Evolutionary conservation across 441 rosid genomes (phyloP).

Genomic region (Isatis lusitanica): DNA sequence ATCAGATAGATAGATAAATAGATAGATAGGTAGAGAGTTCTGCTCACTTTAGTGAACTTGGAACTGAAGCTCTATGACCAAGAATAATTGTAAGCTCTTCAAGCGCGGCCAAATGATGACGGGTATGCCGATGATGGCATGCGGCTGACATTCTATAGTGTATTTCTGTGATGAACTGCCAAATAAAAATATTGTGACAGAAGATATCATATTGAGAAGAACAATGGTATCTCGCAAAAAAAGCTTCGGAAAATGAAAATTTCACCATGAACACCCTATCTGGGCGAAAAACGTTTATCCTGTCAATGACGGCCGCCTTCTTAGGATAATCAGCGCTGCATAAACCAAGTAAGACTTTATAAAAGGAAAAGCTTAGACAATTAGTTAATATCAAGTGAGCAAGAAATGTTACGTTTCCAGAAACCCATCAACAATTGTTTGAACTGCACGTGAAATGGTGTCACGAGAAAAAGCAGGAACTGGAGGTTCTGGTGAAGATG

Average conservation of each 20-base stretch:
- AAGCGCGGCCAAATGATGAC: conserved; percentile 77
- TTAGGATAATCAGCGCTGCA: conserved; percentile 58
- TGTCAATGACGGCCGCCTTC: conserved; percentile 65
- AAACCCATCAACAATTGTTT: conserved; percentile 93
- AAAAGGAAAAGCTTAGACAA: conserved; percentile 9
- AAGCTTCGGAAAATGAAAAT: conserved; percentile 24
- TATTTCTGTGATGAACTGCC: conserved; percentile 86
- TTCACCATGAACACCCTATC: conserved; percentile 97
- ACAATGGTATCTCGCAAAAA: conserved; percentile 22
- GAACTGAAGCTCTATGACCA: conserved; percentile 76
- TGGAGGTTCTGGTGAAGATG: conserved; percentile 64
- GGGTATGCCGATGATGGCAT: conserved; percentile 76
- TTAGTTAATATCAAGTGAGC: conserved; percentile 17
- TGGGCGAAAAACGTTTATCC: conserved; percentile 87
- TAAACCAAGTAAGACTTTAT: conserved; percentile 34
- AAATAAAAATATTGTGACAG: conserved; percentile 19
- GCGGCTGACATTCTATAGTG: conserved; percentile 85
- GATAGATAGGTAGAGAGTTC: conserved; percentile 19
- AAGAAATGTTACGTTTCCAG: conserved; percentile 62
- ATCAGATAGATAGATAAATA: conserved; percentile 9
- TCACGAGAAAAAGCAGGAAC: conserved; percentile 77
- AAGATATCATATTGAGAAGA: conserved; percentile 12
- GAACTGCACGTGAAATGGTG: conserved; percentile 61
- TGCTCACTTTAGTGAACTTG: conserved; percentile 85
- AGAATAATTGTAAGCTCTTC: conserved; percentile 85